Evolutionary conservation across 257 asterid genomes (phyloP).

Genomic region (Jacaranda mimosifolia): DNA sequence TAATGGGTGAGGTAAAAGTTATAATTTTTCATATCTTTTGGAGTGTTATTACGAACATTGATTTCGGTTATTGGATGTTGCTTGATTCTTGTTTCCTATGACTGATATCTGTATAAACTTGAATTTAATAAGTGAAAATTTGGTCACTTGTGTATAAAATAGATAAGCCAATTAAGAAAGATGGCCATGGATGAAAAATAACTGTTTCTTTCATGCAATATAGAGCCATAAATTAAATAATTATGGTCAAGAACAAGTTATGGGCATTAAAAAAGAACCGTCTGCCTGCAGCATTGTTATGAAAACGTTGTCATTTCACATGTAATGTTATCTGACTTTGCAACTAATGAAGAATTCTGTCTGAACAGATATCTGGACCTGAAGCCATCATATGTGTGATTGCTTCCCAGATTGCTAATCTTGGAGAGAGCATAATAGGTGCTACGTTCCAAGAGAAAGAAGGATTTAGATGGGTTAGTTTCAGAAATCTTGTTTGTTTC

Average conservation of each 20-base stretch:
- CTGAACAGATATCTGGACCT: conserved; percentile 43
- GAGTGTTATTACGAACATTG: not conserved
- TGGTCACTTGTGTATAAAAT: not conserved
- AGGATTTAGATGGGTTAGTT: conserved; percentile 65
- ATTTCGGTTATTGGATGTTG: not conserved
- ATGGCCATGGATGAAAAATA: not conserved
- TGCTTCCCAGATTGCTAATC: conserved; percentile 68
- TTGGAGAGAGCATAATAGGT: conserved; percentile 68
- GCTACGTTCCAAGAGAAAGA: conserved; percentile 63
- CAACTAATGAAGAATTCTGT: not conserved
- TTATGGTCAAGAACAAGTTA: not conserved
- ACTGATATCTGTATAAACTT: not conserved
- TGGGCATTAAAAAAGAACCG: not conserved
- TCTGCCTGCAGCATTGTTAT: not conserved
- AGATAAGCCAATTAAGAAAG: not conserved
- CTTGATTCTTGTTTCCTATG: not conserved
- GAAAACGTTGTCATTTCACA: not conserved
- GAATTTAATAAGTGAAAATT: not conserved
- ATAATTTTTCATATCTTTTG: not conserved
- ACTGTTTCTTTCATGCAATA: not conserved
- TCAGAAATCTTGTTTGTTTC: not conserved
- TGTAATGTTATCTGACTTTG: not conserved
- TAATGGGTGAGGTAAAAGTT: conserved; percentile 53
- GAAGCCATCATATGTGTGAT: conserved; percentile 53
- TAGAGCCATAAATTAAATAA: not conserved